A percentile compares a stretch with the other conserved stretches of the same genome.
Evolutionary conservation across 2,329 filamentous ascomycete species (phyloP).

Genomic region (Nemania serpens): DNA sequence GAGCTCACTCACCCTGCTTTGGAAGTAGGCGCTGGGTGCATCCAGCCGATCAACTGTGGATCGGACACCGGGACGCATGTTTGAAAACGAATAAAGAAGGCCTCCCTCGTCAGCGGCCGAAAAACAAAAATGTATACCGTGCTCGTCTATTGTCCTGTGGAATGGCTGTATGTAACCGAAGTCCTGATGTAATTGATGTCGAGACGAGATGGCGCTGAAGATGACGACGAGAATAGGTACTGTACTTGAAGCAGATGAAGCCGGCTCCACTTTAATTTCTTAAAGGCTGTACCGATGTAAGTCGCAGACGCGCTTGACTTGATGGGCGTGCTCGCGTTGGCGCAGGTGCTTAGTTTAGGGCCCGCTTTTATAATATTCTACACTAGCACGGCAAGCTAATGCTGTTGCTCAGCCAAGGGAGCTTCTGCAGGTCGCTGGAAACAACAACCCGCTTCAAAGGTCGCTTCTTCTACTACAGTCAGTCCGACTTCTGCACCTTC

Average conservation of each 20-base stretch:
- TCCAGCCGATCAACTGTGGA: conserved; percentile 91
- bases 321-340: neutral
- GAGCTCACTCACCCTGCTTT: conserved; percentile 67
- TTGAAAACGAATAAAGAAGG: conserved; percentile 7
- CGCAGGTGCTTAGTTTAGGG: neutral
- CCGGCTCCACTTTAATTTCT: conserved; percentile 23
- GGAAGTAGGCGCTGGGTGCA: conserved; percentile 92
- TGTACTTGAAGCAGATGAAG: neutral
- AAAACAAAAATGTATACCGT: neutral
- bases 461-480: neutral
- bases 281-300: no score
- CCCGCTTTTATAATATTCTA: neutral
- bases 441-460: neutral
- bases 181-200: neutral
- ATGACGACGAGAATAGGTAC: conserved; percentile 4
- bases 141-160: neutral
- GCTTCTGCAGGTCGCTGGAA: conserved; percentile 3
- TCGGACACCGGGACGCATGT: conserved; percentile 54
- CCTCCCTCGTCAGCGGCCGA: neutral
- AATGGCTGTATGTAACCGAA: neutral
- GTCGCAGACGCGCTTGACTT: conserved; percentile 17
- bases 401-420: neutral
- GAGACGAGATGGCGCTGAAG: conserved; percentile 8
- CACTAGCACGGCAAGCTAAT: no score
- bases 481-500: neutral